Evolutionary conservation across 805 yeast genomes (phyloP).

Genomic region (Lipomyces orientalis): DNA sequence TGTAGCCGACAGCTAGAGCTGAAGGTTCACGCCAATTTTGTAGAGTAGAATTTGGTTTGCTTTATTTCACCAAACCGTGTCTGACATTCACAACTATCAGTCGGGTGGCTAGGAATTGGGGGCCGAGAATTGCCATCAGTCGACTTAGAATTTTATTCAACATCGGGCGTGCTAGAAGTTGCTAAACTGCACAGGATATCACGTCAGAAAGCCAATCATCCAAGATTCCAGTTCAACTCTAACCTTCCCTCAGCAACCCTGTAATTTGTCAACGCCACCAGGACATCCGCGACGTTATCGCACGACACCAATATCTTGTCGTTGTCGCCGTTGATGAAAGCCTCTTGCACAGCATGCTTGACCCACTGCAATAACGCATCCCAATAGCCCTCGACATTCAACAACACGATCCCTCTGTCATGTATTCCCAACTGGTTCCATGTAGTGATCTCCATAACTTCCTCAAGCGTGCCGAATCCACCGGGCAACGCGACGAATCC

Average conservation of each 20-base stretch:
- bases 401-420: constrained; percentile 75
- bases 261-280: constrained; percentile 64
- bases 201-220: neutral
- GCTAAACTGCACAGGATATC: too few species aligned
- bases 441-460: constrained; percentile 85
- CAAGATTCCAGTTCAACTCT: constrained; percentile 66
- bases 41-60: too few species aligned
- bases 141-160: too few species aligned
- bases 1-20: neutral
- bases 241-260: constrained; percentile 74
- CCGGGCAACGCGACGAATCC: constrained; percentile 92
- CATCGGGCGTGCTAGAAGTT: too few species aligned
- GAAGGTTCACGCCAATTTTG: too few species aligned
- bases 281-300: constrained; percentile 68
- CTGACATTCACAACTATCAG: too few species aligned
- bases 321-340: constrained; percentile 71
- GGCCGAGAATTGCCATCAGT: too few species aligned
- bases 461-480: constrained; percentile 90
- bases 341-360: constrained; percentile 61
- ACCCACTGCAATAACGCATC: constrained; percentile 71
- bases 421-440: constrained; percentile 92
- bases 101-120: too few species aligned
- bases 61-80: too few species aligned
- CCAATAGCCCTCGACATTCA: constrained; percentile 80
- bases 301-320: constrained; percentile 74